Conservation (phyloP, 352 stramenopile genomes). For the Phytopythium helicoides region DNA sequence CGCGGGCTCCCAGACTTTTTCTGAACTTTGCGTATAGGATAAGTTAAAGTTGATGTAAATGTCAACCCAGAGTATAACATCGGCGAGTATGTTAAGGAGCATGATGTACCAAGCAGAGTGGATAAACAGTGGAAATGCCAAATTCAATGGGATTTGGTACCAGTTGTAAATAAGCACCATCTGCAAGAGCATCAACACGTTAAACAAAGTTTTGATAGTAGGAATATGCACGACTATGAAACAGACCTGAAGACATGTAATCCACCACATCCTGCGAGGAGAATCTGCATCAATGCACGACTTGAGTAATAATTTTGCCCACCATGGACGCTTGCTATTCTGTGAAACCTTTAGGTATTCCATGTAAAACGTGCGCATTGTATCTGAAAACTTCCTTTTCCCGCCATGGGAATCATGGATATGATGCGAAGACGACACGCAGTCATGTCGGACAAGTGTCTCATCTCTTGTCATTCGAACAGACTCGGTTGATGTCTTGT, state of each 20-base stretch:
- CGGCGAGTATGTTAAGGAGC: constrained; percentile 16
- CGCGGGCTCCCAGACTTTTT: constrained; percentile 23
- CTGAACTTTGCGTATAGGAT: constrained; percentile 17
- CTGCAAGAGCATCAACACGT: constrained; percentile 33
- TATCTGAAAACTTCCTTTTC: not conserved
- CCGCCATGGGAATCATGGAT: not conserved
- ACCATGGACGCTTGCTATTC: constrained; percentile 7
- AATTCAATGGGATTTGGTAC: constrained; percentile 34
- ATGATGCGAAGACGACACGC: constrained; percentile 1
- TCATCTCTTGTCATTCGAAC: not conserved
- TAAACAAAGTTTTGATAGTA: no score
- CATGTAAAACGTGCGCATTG: constrained; percentile 4
- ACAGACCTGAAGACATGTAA: constrained; percentile 16
- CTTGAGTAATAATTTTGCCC: constrained; percentile 10
- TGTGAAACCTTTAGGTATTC: not conserved
- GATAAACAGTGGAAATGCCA: constrained; percentile 34
- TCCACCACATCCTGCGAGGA: constrained; percentile 12
- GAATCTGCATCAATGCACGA: constrained; percentile 12
- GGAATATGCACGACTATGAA: no score
- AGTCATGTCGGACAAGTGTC: not conserved
- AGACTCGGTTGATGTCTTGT: not conserved
- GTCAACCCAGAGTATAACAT: constrained; percentile 38
- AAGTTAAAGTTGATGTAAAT: constrained; percentile 49
- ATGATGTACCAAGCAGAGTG: constrained; percentile 19
- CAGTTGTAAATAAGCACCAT: constrained; percentile 35